Conservation (phyloP, 306 rosid species). For the peach (Prunus persica) region DNA sequence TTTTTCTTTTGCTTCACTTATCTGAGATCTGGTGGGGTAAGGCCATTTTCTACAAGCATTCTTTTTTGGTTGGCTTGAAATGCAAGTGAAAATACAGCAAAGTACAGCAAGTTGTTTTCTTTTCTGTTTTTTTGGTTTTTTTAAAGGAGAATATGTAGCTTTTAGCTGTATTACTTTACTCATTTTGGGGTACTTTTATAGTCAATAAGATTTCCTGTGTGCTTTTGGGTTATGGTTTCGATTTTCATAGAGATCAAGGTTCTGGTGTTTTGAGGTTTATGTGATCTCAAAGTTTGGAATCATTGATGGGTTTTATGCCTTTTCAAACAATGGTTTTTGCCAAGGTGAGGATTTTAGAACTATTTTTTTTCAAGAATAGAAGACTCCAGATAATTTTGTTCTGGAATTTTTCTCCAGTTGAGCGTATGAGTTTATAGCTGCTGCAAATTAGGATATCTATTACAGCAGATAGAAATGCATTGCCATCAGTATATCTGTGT, state of each 20-base stretch:
- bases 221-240: constrained; percentile 20
- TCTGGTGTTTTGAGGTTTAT: constrained; percentile 17
- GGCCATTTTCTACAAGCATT: constrained; percentile 21
- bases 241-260: constrained; percentile 30
- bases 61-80: constrained; percentile 37
- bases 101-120: background rate
- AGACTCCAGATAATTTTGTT: constrained; percentile 12
- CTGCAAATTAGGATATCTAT: background rate
- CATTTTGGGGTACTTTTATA: constrained; percentile 32
- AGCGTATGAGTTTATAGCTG: background rate
- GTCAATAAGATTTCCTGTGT: constrained; percentile 28
- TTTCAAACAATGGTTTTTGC: constrained; percentile 37
- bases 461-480: constrained; percentile 2
- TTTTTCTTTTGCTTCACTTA: constrained; percentile 51
- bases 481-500: background rate
- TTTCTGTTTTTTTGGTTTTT: constrained; percentile 17
- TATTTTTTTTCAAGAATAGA: constrained; percentile 14
- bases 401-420: background rate
- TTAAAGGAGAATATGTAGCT: constrained; percentile 16
- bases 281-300: constrained; percentile 37
- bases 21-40: constrained; percentile 80
- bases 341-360: constrained; percentile 34
- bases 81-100: constrained; percentile 40
- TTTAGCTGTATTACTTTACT: constrained; percentile 42
- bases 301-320: constrained; percentile 29